Evolutionary conservation across 2,329 filamentous ascomycete genomes (phyloP).

Genomic region (Biscogniauxia sp.): DNA sequence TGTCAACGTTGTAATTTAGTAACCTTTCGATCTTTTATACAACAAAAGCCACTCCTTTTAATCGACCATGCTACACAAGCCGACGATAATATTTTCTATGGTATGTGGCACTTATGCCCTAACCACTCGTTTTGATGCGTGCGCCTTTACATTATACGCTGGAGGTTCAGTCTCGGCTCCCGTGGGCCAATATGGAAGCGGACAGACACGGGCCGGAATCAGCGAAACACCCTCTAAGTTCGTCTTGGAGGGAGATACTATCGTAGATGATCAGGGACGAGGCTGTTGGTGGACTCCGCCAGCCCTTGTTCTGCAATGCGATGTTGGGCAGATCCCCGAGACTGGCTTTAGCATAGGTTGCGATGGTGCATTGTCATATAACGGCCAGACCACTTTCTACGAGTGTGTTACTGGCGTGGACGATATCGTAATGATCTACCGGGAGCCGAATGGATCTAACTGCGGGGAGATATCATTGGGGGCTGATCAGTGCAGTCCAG

Average conservation of each 20-base stretch:
- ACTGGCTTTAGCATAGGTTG: constrained; percentile 54
- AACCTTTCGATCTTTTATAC: not conserved
- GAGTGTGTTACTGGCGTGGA: constrained; percentile 54
- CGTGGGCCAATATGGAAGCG: constrained; percentile 58
- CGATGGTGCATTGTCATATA: constrained; percentile 49
- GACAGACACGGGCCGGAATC: constrained; percentile 52
- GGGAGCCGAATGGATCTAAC: constrained; percentile 37
- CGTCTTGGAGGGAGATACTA: constrained; percentile 49
- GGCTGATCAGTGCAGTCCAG: constrained; percentile 35
- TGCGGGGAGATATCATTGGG: constrained; percentile 48
- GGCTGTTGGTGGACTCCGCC: constrained; percentile 63
- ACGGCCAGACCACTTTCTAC: constrained; percentile 53
- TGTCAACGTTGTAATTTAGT: not conserved
- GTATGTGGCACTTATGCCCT: constrained; percentile 22
- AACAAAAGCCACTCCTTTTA: not conserved
- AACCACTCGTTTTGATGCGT: constrained; percentile 27
- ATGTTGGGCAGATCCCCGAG: constrained; percentile 47
- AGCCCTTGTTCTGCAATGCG: constrained; percentile 60
- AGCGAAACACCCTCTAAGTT: constrained; percentile 46
- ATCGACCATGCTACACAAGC: constrained; percentile 20
- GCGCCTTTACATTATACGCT: constrained; percentile 52
- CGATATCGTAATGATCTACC: constrained; percentile 56
- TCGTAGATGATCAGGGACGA: constrained; percentile 54
- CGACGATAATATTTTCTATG: constrained; percentile 17
- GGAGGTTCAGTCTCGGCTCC: constrained; percentile 46